A percentile compares a stretch with the other conserved stretches of the same genome.
These are phyloP conservation scores for Stromatinia cepivora DNA, from an alignment of 2,329 filamentous ascomycete genomes.

Conservation along the genomic window DNA sequence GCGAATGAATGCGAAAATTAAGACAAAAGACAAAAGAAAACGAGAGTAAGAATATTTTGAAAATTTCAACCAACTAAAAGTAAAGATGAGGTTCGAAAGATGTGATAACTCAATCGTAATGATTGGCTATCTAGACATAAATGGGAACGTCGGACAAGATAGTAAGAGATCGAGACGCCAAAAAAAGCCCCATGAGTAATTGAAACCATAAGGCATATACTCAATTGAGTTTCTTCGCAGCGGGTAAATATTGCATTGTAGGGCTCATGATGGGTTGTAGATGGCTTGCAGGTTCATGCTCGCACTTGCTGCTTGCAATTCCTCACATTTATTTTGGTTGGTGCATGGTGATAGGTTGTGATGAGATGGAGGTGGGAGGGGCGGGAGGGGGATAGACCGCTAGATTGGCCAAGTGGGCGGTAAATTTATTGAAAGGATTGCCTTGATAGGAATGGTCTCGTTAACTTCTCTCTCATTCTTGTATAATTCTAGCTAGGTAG, in stretches of 20 bases:
- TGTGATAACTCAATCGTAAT: constrained; percentile 14
- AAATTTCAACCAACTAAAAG: neutral
- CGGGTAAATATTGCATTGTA: constrained; percentile 21
- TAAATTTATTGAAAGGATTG: constrained; percentile 20
- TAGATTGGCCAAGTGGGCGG: constrained; percentile 17
- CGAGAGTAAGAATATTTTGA: constrained; percentile 4
- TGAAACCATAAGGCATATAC: neutral
- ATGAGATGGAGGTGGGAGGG: neutral
- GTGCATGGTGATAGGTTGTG: constrained; percentile 25
- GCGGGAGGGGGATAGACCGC: constrained; percentile 10
- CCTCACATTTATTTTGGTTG: neutral
- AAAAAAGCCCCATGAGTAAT: constrained; percentile 13
- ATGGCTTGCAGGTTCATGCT: constrained; percentile 6
- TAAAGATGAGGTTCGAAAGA: constrained; percentile 4
- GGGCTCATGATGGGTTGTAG: constrained; percentile 14
- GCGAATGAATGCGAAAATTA: neutral
- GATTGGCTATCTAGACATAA: constrained; percentile 20
- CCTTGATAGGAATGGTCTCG: constrained; percentile 5
- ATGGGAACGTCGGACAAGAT: constrained; percentile 6
- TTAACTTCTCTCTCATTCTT: neutral
- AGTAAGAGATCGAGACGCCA: constrained; percentile 20
- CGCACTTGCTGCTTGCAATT: constrained; percentile 1
- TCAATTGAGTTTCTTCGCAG: constrained; percentile 15
- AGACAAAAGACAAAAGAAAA: constrained; percentile 6
- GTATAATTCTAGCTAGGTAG: neutral